These are phyloP conservation scores for Plasmodium falciparum DNA, from an alignment of 169 alveolate species.

Conservation along the genomic window DNA sequence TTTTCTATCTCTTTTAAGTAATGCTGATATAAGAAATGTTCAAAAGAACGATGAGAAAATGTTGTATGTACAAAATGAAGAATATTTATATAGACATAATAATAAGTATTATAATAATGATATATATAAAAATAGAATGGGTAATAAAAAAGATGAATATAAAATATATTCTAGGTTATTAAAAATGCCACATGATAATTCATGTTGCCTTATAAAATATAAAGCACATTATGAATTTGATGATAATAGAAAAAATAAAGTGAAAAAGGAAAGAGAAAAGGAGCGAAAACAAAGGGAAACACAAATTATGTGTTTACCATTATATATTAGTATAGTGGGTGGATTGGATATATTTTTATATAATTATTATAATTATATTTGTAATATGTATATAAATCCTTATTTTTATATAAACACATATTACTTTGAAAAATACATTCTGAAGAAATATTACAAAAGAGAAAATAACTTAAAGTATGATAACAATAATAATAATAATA, in stretches of 20 bases:
- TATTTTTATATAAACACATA: conserved; percentile 62
- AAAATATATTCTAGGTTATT: no score
- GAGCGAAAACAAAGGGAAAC: conserved; percentile 9
- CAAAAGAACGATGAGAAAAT: not conserved
- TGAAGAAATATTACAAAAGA: conserved; percentile 7
- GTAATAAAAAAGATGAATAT: no score
- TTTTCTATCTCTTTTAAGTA: conserved; percentile 21
- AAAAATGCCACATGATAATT: conserved; percentile 1
- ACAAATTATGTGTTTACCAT: conserved; percentile 31
- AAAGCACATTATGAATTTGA: conserved; percentile 38
- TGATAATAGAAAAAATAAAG: conserved; percentile 10
- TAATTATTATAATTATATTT: conserved; percentile 54
- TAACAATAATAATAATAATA: no score
- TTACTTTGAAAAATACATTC: conserved; percentile 50
- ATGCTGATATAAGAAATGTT: conserved; percentile 19
- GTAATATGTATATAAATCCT: conserved; percentile 51
- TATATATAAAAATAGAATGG: not conserved
- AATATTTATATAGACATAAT: not conserved
- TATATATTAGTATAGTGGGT: conserved; percentile 54
- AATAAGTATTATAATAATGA: conserved; percentile 8
- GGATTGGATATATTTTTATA: conserved; percentile 54
- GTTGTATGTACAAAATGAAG: not conserved
- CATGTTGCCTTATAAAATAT: conserved; percentile 50
- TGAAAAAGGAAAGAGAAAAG: conserved; percentile 7
- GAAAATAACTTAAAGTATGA: not conserved